Evolutionary conservation across 2,329 filamentous ascomycete genomes (phyloP).

Genomic region (Pseudopithomyces chartarum): DNA sequence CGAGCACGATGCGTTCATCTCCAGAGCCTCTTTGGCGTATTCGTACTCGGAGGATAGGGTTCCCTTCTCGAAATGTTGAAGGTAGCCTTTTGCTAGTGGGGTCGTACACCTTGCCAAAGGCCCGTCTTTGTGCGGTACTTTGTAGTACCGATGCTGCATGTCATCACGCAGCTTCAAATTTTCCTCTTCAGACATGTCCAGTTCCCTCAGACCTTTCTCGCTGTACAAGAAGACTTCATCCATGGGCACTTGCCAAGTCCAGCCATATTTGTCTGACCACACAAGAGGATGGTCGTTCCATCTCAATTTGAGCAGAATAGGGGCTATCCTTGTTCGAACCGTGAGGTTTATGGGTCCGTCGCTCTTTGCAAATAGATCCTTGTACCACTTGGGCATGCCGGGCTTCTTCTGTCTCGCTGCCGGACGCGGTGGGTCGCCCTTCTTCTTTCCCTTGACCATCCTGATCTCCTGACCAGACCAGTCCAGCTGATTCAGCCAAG

Average conservation of each 20-base stretch:
- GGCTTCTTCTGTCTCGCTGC: slow-evolving; percentile 88
- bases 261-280: slow-evolving; percentile 92
- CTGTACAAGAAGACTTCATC: slow-evolving; percentile 68
- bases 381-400: slow-evolving; percentile 96
- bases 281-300: slow-evolving; percentile 91
- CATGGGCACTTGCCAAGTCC: slow-evolving; percentile 81
- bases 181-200: slow-evolving; percentile 76
- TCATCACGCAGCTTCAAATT: slow-evolving; percentile 71
- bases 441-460: slow-evolving; percentile 91
- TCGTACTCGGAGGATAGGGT: slow-evolving; percentile 83
- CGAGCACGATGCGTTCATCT: slow-evolving; percentile 98
- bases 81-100: slow-evolving; percentile 88
- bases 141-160: slow-evolving; percentile 73
- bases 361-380: slow-evolving; percentile 77
- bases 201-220: slow-evolving; percentile 72
- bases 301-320: slow-evolving; percentile 77
- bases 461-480: slow-evolving; percentile 93
- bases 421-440: slow-evolving; percentile 76
- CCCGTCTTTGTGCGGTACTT: slow-evolving; percentile 95
- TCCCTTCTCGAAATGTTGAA: slow-evolving; percentile 89
- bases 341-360: slow-evolving; percentile 74
- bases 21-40: slow-evolving; percentile 90
- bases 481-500: slow-evolving; percentile 92
- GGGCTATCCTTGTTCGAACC: slow-evolving; percentile 85
- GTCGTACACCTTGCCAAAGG: slow-evolving; percentile 82